Base-by-base conservation (phyloP, 495 filamentous ascomycete genomes). In the Lasiosphaeria ovina region DNA sequence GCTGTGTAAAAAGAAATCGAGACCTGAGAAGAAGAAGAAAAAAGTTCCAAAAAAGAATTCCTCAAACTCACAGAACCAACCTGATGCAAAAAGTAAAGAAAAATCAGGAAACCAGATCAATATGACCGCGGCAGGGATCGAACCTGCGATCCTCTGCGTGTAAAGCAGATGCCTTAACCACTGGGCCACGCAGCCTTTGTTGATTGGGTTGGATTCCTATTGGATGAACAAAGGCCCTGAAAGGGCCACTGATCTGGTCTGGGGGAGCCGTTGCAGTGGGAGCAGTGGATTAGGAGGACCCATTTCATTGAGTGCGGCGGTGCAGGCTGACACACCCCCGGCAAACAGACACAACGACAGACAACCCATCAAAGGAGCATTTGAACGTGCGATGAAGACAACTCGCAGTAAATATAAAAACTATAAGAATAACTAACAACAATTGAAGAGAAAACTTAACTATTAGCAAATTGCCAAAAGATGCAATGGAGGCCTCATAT, bases 141-240 rank as follows among this genome's bases (percentile, higher is more conserved):
- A 47, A 47, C 44, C 44, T 47, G 44, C 44, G 44, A 47, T 7
- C 44, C 44, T 47, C 44, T 47, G 44, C 44, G 44, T 47, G 44
- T 47, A 47, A 47, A 47, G 44, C 44, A 47, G 44, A 47, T 47
- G 44, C 44, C 44, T 47, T 47, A 47, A 47, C 44, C 44, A 47
- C 44, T 47, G 44, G 44, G 44, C 44, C 44, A 47, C 44, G 44
- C 44, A 47, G 44, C 44, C 44, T 11, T 47, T 4, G 0, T 24
- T 24, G 24, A n/a, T 24, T 24, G 1, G 11, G 38, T 42, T 42
- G 8, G 12, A 8, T 4, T n/a, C 12, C 44, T 47, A n/a, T 0
- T 24, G 24, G 6, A 47, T 47, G 44, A n/a, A 47, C 4, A 9
- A 9, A 0, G 38, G 38, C 38, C 3, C 38, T 0, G 24, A 24